Base-by-base conservation (phyloP, 2,329 filamentous ascomycete genomes). In the Rhynchosporium graminicola region DNA sequence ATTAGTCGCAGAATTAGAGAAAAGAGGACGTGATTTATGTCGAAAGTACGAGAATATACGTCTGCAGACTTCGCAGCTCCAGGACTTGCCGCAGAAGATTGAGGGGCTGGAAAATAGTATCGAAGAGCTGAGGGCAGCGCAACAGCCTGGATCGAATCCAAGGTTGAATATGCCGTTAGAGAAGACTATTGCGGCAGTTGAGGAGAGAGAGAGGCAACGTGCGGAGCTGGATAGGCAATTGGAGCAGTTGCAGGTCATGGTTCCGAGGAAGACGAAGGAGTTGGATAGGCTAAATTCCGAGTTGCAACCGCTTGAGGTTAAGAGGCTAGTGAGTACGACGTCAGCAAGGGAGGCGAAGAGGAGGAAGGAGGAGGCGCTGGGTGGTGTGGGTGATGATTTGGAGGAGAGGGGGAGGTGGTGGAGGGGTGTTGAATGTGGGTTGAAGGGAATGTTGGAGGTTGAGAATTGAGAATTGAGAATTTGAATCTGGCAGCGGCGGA, bases 321-420 rank as follows among this genome's bases (percentile, higher is more conserved):
- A 87, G 75, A 84, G 85, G 69, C 81, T 85, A 64, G 87, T 83
- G 56, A 87, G 84, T 65, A 83, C 83, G 38, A 80, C 84, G 29
- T 87, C 88, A 15, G 89, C 89, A n/a, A 83, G 80, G 68, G 90
- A 93, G 70, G 89, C 89, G 12, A 83, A 82, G 74, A 80, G 85
- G 71, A 82, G 88, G 69, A 88, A 87, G 73, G 88, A 91, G 70
- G 82, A 82, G 10, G 82, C 86, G 8, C 77, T 87, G 7, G 84
- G 85, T 4, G 88, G 87, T 5, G 83, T 86, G 47, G 84, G 85
- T 15, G 89, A 92, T 69, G 89, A 93, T 70, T 74, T 92, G 38
- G 90, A 93, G 74, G 87, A 90, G 75, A 82, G 86, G 69, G 90
- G 88, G 5, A 80, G 89, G 67, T 94, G 90, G 90, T 86, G 87